A percentile compares a stretch with the other conserved stretches of the same genome.
These are phyloP conservation scores for Lindgomyces ingoldianus DNA, from an alignment of 495 filamentous ascomycete genomes.

Conservation along the genomic window DNA sequence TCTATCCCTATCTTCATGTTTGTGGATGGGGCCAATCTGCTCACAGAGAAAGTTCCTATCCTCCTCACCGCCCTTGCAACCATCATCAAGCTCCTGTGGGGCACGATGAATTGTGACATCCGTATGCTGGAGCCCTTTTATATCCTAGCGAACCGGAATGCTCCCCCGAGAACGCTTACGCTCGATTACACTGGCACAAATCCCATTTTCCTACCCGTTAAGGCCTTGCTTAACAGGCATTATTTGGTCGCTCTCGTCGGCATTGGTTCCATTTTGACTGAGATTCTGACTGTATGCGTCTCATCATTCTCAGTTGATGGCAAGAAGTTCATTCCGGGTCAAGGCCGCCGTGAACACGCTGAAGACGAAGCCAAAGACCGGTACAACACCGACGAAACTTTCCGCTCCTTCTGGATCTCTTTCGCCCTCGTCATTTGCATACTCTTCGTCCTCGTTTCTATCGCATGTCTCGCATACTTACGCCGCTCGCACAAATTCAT, in stretches of 20 bases:
- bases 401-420: conserved; percentile 58
- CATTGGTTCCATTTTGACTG: conserved; percentile 62
- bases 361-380: conserved; percentile 45
- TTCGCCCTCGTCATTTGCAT: conserved; percentile 60
- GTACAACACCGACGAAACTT: conserved; percentile 58
- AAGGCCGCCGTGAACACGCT: conserved; percentile 13
- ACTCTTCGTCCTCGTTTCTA: conserved; percentile 56
- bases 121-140: conserved; percentile 77
- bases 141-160: conserved; percentile 63
- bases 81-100: conserved; percentile 66
- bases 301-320: conserved; percentile 63
- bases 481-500: conserved; percentile 64
- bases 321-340: conserved; percentile 51
- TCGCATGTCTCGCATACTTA: conserved; percentile 56
- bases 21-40: conserved; percentile 50
- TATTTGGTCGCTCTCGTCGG: conserved; percentile 63
- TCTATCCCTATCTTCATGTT: conserved; percentile 62
- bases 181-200: conserved; percentile 73
- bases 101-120: conserved; percentile 67
- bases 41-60: conserved; percentile 65
- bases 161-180: conserved; percentile 61
- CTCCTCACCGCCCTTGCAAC: conserved; percentile 63
- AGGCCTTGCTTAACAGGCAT: conserved; percentile 62
- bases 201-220: conserved; percentile 63
- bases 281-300: conserved; percentile 67